Evolutionary conservation across 495 filamentous ascomycete genomes (phyloP).

Genomic region (Neurospora sp.): DNA sequence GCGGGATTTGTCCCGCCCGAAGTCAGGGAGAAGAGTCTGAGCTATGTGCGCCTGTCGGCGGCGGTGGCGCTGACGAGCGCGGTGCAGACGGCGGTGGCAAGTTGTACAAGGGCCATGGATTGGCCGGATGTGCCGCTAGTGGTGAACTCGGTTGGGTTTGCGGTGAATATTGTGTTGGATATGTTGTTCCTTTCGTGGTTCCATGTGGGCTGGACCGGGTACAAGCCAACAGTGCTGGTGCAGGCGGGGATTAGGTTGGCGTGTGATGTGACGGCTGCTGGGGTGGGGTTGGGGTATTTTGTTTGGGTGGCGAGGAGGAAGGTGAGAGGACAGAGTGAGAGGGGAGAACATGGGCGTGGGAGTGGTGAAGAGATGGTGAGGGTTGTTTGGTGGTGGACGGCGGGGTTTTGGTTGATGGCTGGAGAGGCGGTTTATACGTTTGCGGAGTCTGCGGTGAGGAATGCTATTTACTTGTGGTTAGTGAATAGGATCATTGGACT

Average conservation of each 20-base stretch:
- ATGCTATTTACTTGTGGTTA: conserved; percentile 65
- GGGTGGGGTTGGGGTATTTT: conserved; percentile 52
- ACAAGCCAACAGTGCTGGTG: conserved; percentile 46
- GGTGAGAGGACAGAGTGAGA: background rate
- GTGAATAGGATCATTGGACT: conserved; percentile 53
- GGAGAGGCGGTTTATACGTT: conserved; percentile 31
- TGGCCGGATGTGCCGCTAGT: conserved; percentile 63
- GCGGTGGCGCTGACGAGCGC: conserved; percentile 52
- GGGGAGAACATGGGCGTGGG: background rate
- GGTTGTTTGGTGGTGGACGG: background rate
- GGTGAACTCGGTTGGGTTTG: conserved; percentile 53
- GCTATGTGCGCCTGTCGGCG: conserved; percentile 56
- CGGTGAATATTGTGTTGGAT: conserved; percentile 61
- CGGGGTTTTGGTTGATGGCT: background rate
- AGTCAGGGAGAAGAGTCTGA: conserved; percentile 44
- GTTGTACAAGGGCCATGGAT: conserved; percentile 55
- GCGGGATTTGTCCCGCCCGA: conserved; percentile 53
- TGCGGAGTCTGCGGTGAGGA: conserved; percentile 54
- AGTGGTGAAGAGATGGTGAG: background rate
- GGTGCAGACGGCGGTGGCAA: conserved; percentile 52
- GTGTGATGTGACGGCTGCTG: conserved; percentile 49
- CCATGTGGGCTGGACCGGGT: conserved; percentile 38
- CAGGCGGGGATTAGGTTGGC: conserved; percentile 55
- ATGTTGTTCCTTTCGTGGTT: conserved; percentile 59
- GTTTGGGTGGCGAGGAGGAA: conserved; percentile 28